A percentile compares a stretch with the other conserved stretches of the same genome.
These are phyloP conservation scores for Amphichorda felina DNA, from an alignment of 2,329 filamentous ascomycete species.

Conservation along the genomic window DNA sequence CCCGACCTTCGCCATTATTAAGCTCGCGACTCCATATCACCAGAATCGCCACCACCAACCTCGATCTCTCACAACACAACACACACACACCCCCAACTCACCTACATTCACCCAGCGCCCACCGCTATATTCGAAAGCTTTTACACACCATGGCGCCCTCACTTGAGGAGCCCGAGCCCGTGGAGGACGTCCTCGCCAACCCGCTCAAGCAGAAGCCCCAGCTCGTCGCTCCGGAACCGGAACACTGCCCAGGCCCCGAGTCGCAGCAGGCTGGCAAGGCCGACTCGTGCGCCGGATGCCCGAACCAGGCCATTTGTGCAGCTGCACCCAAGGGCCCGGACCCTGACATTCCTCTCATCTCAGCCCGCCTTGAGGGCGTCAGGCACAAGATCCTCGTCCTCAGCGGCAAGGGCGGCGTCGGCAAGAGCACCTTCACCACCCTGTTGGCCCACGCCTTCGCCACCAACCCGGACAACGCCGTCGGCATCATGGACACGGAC, in stretches of 20 bases:
- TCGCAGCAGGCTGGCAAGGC: constrained; percentile 56
- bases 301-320: constrained; percentile 91
- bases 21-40: constrained; percentile 1
- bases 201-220: constrained; percentile 69
- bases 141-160: constrained; percentile 72
- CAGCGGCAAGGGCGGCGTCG: constrained; percentile 91
- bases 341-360: constrained; percentile 83
- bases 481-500: constrained; percentile 97
- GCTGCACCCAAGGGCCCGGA: constrained; percentile 91
- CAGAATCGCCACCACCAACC: constrained; percentile 2
- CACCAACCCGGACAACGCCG: constrained; percentile 61
- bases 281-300: constrained; percentile 88
- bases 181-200: constrained; percentile 61
- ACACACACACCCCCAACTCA: background rate
- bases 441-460: constrained; percentile 86
- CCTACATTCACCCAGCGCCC: too few relatives aligned
- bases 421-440: constrained; percentile 87
- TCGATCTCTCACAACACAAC: background rate
- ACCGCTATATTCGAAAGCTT: background rate
- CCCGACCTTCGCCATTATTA: constrained; percentile 4
- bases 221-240: constrained; percentile 88
- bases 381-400: constrained; percentile 88
- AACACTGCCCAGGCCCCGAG: constrained; percentile 90
- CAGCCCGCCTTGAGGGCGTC: constrained; percentile 67
- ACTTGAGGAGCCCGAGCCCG: constrained; percentile 56